A percentile compares a stretch with the other conserved stretches of the same genome.
These are phyloP conservation scores for Paracoccidioides brasiliensis DNA, from an alignment of 2,329 filamentous ascomycete species.

Conservation along the genomic window DNA sequence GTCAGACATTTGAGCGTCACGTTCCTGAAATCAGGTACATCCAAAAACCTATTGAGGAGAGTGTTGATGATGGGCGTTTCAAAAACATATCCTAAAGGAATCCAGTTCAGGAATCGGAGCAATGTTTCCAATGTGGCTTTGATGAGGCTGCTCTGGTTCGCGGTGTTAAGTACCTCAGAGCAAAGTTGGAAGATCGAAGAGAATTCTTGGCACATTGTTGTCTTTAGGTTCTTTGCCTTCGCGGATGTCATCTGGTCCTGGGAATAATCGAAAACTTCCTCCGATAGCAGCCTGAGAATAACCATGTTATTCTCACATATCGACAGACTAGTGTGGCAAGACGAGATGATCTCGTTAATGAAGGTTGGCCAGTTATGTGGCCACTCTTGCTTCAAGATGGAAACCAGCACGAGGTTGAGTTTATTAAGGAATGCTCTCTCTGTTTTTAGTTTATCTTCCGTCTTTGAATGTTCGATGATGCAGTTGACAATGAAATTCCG, in stretches of 20 bases:
- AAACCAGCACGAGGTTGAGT: conserved; percentile 92
- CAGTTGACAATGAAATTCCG: conserved; percentile 98
- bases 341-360: conserved; percentile 98
- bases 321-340: conserved; percentile 85
- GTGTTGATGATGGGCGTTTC: conserved; percentile 95
- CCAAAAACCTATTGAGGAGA: conserved; percentile 78
- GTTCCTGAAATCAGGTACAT: conserved; percentile 90
- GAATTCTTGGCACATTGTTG: conserved; percentile 97
- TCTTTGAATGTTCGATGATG: conserved; percentile 85
- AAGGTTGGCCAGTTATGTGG: conserved; percentile 99
- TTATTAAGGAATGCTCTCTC: conserved; percentile 93
- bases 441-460: conserved; percentile 72
- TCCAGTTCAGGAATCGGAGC: conserved; percentile 97
- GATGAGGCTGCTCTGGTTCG: conserved; percentile 75
- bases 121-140: conserved; percentile 95
- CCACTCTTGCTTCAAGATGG: conserved; percentile 98
- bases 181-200: conserved; percentile 97
- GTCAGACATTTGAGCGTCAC: conserved; percentile 93
- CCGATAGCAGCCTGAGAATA: conserved; percentile 84
- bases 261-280: conserved; percentile 98
- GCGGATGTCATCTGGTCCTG: conserved; percentile 98
- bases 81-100: conserved; percentile 95
- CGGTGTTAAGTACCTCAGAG: conserved; percentile 84
- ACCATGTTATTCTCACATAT: conserved; percentile 99
- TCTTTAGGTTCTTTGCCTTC: conserved; percentile 93